A percentile compares a stretch with the other conserved stretches of the same genome.
Evolutionary conservation across 2,329 filamentous ascomycete species (phyloP).

Genomic region (Fusarium nodosum): DNA sequence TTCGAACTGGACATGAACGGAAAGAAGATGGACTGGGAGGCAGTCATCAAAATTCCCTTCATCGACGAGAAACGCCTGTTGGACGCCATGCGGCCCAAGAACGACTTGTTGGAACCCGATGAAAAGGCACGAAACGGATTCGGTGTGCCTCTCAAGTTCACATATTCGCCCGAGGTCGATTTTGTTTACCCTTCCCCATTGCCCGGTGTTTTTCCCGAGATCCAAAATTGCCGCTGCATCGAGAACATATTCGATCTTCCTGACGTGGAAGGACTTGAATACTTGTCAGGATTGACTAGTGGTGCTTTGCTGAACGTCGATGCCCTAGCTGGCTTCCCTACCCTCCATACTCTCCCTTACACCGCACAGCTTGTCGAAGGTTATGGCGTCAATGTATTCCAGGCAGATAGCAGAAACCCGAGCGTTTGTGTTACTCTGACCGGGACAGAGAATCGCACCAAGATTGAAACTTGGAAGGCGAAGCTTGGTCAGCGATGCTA

Average conservation of each 20-base stretch:
- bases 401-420: conserved; percentile 94
- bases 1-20: conserved; percentile 99
- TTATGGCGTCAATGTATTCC: conserved; percentile 94
- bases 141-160: conserved; percentile 93
- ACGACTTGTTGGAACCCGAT: conserved; percentile 79
- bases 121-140: conserved; percentile 90
- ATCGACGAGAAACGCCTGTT: conserved; percentile 93
- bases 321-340: conserved; percentile 95
- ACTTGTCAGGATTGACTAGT: conserved; percentile 84
- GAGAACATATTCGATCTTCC: conserved; percentile 98
- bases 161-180: conserved; percentile 81
- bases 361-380: conserved; percentile 77
- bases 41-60: conserved; percentile 98
- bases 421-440: conserved; percentile 92
- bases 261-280: conserved; percentile 88
- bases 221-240: conserved; percentile 88
- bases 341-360: conserved; percentile 86
- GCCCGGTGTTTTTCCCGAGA: conserved; percentile 89
- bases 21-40: conserved; percentile 99
- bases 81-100: conserved; percentile 86
- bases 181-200: conserved; percentile 91
- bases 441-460: conserved; percentile 78
- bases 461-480: conserved; percentile 77
- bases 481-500: conserved; percentile 89
- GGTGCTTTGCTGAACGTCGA: conserved; percentile 85